Evolutionary conservation across 805 yeast genomes (phyloP), one percentile per base, ranked within the genome.

Genomic region (Alloascoidea africana): DNA sequence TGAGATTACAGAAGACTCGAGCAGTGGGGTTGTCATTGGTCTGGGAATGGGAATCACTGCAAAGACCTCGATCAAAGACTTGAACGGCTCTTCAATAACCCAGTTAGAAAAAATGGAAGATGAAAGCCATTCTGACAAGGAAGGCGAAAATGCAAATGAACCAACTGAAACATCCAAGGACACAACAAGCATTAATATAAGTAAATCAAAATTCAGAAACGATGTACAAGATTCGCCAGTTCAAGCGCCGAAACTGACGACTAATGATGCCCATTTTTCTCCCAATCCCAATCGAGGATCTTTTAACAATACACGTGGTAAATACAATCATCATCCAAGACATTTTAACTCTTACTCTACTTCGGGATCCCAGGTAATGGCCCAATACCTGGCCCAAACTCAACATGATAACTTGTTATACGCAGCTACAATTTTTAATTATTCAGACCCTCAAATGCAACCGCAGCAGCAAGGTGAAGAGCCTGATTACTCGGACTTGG

Each of bases 321-420:
- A 35, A 23, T 16, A 11, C 14, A 38, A 33, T 4, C 14, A 40
- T 30, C 16, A 18, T 11, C 17, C 11, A 13, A 36, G 33, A 34
- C 17, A 34, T 14, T 16, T 32, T 18, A 32, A 38, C 17, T 38
- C n/a, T 15, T 33, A 35, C 36, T 37, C 40, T 17, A 55, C 62
- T 6, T 64, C 77, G 4, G 85, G 86, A 2, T 73, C 82, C 0
- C 80, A 75, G 46, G 83, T 79, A 8, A 76, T 79, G 84, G 78
- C 84, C 0, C 85, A 78, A 49, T 79, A 78, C 50, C 60, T 79
- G 46, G 81, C 83, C n/a, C 80, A 74, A 51, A 61, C 77, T 4
- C 82, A 76, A 46, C 78, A 73, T 42, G 77, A 78, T 6, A 65
- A 66, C 35, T 54, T 70, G 48, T 52, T 71, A 41, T 75, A 73